phyloP scores from a whole-genome alignment of 225 moss, liverwort and hornwort species.

The Asterella californica region DNA sequence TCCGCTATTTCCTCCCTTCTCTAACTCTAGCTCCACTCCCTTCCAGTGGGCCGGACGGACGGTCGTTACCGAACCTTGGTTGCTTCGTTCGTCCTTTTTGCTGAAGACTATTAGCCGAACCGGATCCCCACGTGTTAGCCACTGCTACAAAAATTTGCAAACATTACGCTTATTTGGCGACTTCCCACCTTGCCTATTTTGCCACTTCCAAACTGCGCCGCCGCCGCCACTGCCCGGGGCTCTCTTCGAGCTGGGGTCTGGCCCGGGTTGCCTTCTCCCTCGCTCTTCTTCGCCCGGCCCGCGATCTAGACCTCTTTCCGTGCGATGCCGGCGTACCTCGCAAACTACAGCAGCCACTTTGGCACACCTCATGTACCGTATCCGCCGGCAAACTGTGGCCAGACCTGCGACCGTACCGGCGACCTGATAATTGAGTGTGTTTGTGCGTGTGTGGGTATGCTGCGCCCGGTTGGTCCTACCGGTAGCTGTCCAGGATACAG shows the following conservation, averaged over 20 bases:
- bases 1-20: slow-evolving; percentile 5
- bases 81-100: not conserved
- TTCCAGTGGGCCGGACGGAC: slow-evolving; percentile 1
- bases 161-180: slow-evolving; percentile 5
- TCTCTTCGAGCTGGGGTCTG: slow-evolving; percentile 3
- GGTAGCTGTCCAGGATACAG: not conserved
- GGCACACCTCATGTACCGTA: slow-evolving; percentile 4
- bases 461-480: not conserved
- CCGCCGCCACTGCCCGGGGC: slow-evolving; percentile 18
- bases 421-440: not conserved
- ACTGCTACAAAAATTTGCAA: not conserved
- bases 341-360: slow-evolving; percentile 9
- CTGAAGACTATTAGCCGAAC: slow-evolving; percentile 5
- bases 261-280: not conserved
- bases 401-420: slow-evolving; percentile 6
- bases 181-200: not conserved
- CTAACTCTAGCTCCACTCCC: slow-evolving; percentile 7
- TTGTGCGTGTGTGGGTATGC: not conserved
- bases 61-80: not conserved
- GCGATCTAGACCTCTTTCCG: not conserved
- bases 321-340: not conserved
- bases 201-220: slow-evolving; percentile 22
- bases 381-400: slow-evolving; percentile 7
- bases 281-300: not conserved
- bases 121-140: slow-evolving; percentile 8